These are phyloP conservation scores for Leishmania aethiopica DNA, from an alignment of 208 protist genomes.

Conservation along the genomic window DNA sequence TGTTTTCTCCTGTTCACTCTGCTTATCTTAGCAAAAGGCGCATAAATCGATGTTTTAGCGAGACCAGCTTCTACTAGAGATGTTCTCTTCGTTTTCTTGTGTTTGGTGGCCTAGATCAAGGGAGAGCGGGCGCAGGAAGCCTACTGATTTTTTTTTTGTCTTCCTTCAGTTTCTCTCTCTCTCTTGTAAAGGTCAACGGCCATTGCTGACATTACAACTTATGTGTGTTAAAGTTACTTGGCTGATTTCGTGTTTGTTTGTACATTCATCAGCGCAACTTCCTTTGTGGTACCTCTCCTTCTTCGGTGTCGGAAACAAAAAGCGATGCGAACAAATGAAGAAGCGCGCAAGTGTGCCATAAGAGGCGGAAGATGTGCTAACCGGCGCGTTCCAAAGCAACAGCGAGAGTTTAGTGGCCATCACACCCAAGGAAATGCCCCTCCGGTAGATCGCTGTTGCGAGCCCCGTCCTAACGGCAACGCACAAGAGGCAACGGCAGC, in stretches of 20 bases:
- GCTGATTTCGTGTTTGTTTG: background rate
- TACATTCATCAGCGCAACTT: background rate
- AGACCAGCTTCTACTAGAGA: background rate
- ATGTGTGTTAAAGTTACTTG: slow-evolving; percentile 2
- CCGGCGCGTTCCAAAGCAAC: background rate
- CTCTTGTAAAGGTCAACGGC: background rate
- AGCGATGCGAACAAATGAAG: background rate
- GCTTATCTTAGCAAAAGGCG: background rate
- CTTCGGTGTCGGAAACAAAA: background rate
- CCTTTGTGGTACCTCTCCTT: slow-evolving; percentile 1
- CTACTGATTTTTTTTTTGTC: background rate
- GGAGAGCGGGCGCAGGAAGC: background rate
- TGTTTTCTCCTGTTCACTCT: background rate
- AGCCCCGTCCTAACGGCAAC: background rate
- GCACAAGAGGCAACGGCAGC: background rate
- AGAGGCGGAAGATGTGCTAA: background rate
- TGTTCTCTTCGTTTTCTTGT: background rate
- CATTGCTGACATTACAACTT: background rate
- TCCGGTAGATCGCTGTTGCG: background rate
- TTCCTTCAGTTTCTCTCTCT: background rate
- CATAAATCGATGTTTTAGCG: slow-evolving; percentile 1
- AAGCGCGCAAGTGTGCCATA: background rate
- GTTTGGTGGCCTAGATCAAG: background rate
- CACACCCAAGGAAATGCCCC: background rate
- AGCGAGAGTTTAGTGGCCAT: background rate